Conservation (phyloP, 2,329 filamentous ascomycete species). For the Fusarium metavorans region DNA sequence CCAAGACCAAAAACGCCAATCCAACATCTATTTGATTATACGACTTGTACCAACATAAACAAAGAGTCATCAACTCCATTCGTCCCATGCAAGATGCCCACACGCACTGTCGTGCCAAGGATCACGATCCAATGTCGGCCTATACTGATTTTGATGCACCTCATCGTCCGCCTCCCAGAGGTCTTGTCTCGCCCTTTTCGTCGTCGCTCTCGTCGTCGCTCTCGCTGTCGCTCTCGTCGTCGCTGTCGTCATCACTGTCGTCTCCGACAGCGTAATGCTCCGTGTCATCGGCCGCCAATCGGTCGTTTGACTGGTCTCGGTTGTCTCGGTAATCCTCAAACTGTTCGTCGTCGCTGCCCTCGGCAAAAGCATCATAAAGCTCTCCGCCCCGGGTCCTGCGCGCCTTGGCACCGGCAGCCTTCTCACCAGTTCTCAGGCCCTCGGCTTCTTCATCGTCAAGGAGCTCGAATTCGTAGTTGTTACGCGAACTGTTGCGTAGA, state of each 20-base stretch:
- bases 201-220: constrained; percentile 51
- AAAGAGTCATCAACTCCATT: constrained; percentile 37
- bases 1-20: constrained; percentile 27
- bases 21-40: constrained; percentile 35
- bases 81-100: constrained; percentile 37
- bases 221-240: constrained; percentile 57
- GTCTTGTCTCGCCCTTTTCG: constrained; percentile 46
- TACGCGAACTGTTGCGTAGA: constrained; percentile 78
- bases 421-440: constrained; percentile 62
- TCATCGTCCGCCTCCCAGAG: constrained; percentile 38
- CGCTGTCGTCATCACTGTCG: constrained; percentile 55
- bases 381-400: constrained; percentile 80
- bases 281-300: constrained; percentile 50
- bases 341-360: constrained; percentile 78
- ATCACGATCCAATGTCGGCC: constrained; percentile 3
- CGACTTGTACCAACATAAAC: constrained; percentile 25
- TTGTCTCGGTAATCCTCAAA: constrained; percentile 58
- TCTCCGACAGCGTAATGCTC: constrained; percentile 65
- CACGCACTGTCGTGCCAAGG: background rate
- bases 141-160: background rate
- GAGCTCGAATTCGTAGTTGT: constrained; percentile 95
- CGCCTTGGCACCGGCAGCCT: constrained; percentile 57
- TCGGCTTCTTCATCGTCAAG: constrained; percentile 84
- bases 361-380: constrained; percentile 97
- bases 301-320: constrained; percentile 53